These are phyloP conservation scores for Eucalyptus rudis DNA, from an alignment of 345 rosid genomes.

Conservation along the genomic window DNA sequence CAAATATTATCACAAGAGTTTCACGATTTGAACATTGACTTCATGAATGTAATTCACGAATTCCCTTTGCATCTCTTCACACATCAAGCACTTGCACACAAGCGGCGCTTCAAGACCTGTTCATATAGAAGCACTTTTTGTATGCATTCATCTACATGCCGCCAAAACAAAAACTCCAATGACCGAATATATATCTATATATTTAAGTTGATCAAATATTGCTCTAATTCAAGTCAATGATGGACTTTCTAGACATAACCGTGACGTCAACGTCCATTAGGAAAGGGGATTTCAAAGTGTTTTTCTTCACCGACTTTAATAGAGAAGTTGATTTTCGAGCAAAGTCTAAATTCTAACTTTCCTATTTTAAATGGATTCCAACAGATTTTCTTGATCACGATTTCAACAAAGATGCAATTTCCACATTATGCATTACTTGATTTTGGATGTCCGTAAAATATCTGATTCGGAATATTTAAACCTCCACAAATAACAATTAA, in stretches of 20 bases:
- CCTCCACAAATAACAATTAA: too few species aligned
- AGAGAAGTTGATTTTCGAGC: too few species aligned
- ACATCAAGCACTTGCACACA: background rate
- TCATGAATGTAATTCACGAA: too few species aligned
- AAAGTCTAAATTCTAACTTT: too few species aligned
- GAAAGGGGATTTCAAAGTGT: too few species aligned
- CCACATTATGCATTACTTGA: too few species aligned
- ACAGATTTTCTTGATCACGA: rapidly evolving
- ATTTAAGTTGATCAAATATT: background rate
- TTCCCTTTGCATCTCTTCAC: too few species aligned
- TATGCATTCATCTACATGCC: background rate
- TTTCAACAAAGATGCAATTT: too few species aligned
- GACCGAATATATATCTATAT: too few species aligned
- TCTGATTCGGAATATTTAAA: too few species aligned
- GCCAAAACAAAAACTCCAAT: background rate
- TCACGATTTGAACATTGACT: background rate
- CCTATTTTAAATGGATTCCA: too few species aligned
- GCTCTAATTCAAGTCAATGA: background rate
- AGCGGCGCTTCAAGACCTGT: rapidly evolving
- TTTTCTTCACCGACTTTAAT: too few species aligned
- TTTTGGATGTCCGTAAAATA: rapidly evolving
- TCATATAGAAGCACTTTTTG: background rate
- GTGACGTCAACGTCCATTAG: rapidly evolving
- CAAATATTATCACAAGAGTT: background rate
- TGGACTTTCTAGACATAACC: background rate